Percentiles rank a stretch among this genome's conserved stretches.
Evolutionary conservation across 2,329 filamentous ascomycete genomes (phyloP).

Genomic region (Pseudocercospora fijiensis): DNA sequence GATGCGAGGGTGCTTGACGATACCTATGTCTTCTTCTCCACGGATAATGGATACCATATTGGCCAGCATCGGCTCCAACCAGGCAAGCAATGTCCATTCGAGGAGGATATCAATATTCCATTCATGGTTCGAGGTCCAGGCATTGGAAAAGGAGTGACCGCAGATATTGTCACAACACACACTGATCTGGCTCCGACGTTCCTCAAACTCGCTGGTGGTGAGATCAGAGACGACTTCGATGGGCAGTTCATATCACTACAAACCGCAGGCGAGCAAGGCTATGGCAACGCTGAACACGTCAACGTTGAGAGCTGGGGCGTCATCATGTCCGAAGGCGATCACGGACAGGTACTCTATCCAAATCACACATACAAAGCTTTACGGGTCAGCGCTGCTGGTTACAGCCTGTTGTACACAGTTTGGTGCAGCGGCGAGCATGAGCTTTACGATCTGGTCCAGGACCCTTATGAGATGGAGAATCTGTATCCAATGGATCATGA

Average conservation of each 20-base stretch:
- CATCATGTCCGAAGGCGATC: constrained; percentile 37
- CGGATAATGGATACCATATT: constrained; percentile 45
- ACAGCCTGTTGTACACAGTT: constrained; percentile 64
- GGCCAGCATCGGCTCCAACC: constrained; percentile 43
- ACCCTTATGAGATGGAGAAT: constrained; percentile 31
- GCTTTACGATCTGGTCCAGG: constrained; percentile 55
- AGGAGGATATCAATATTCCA: constrained; percentile 45
- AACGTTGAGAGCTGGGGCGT: constrained; percentile 46
- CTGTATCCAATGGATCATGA: constrained; percentile 11
- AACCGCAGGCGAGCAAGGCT: not conserved
- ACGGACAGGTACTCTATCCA: constrained; percentile 29
- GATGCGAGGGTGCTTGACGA: constrained; percentile 48
- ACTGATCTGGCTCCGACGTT: constrained; percentile 45
- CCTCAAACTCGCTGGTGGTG: constrained; percentile 36
- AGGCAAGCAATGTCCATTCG: constrained; percentile 43
- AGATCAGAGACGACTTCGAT: constrained; percentile 37
- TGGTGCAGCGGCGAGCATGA: constrained; percentile 70
- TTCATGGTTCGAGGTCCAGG: constrained; percentile 43
- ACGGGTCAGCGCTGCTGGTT: constrained; percentile 39
- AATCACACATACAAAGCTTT: constrained; percentile 39
- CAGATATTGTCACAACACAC: constrained; percentile 41
- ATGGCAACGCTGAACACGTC: constrained; percentile 37
- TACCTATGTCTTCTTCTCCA: constrained; percentile 45
- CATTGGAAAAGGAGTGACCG: constrained; percentile 32
- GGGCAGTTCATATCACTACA: constrained; percentile 39